A percentile compares a stretch with the other conserved stretches of the same genome.
phyloP scores from a whole-genome alignment of 78 protist genomes.

The Salpingoeca rosetta region DNA sequence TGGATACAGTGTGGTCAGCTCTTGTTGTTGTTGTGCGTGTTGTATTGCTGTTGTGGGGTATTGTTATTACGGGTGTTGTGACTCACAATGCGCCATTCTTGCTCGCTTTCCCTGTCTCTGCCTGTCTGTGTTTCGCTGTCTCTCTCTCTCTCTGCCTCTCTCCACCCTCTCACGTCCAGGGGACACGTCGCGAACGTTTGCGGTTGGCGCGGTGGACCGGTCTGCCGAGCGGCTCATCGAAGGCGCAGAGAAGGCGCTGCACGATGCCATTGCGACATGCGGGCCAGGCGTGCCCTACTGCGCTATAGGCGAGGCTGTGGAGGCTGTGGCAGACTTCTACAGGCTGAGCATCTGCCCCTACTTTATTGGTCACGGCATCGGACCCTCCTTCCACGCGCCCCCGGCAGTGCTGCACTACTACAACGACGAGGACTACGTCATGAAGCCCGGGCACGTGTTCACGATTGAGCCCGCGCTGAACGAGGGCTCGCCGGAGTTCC shows the following conservation, averaged over 20 bases:
- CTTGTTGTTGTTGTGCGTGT: no score
- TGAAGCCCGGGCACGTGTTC: constrained; percentile 75
- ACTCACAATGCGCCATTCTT: no score
- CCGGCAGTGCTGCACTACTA: constrained; percentile 40
- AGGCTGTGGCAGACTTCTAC: no score
- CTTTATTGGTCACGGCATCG: constrained; percentile 89
- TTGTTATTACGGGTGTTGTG: no score
- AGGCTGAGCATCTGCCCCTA: no score
- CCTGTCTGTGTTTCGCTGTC: no score
- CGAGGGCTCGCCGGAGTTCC: constrained; percentile 30
- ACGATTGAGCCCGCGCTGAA: constrained; percentile 93
- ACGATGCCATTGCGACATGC: constrained; percentile 6
- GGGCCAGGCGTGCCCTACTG: constrained; percentile 38
- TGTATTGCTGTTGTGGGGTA: no score
- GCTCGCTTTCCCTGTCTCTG: no score
- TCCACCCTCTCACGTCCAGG: no score
- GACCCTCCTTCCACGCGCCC: constrained; percentile 78
- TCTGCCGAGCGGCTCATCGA: constrained; percentile 25
- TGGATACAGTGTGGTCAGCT: no score
- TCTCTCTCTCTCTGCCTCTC: no score
- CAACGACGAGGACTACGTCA: constrained; percentile 56
- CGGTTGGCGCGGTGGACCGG: constrained; percentile 29
- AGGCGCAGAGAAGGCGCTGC: constrained; percentile 19
- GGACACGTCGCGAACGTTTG: constrained; percentile 74
- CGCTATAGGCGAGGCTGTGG: constrained; percentile 37